Evolutionary conservation across 768 basidiomycete genomes (phyloP).

Genomic region (Psilocybe subaeruginosa): DNA sequence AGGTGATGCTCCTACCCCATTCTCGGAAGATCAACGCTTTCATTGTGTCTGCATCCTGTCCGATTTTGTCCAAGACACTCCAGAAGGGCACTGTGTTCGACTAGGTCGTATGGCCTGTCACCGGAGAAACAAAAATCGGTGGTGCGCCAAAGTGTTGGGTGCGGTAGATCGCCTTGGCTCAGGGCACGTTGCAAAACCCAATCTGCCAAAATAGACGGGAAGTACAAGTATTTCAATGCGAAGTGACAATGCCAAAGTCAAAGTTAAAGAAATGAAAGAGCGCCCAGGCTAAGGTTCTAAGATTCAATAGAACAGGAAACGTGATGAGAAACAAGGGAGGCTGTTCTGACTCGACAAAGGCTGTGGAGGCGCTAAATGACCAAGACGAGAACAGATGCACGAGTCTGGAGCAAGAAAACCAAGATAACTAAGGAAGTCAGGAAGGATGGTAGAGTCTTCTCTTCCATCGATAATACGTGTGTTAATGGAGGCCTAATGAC

Average conservation of each 20-base stretch:
- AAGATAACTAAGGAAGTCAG: neutral
- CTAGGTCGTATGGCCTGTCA: constrained; percentile 10
- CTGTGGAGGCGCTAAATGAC: neutral
- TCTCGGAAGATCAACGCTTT: constrained; percentile 9
- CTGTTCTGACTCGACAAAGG: neutral
- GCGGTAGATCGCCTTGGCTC: constrained; percentile 14
- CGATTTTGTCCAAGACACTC: neutral
- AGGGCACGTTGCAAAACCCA: constrained; percentile 25
- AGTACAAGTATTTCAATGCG: neutral
- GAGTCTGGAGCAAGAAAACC: neutral
- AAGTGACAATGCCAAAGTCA: constrained; percentile 4
- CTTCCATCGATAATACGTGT: constrained; percentile 5
- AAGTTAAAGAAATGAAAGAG: constrained; percentile 15
- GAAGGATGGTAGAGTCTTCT: neutral
- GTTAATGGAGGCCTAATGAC: neutral
- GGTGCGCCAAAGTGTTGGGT: constrained; percentile 17
- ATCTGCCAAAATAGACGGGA: constrained; percentile 17
- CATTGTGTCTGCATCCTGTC: neutral
- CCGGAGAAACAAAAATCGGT: constrained; percentile 22
- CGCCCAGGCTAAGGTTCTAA: constrained; percentile 11
- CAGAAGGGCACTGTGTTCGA: neutral
- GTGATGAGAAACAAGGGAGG: neutral
- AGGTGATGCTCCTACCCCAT: constrained; percentile 5
- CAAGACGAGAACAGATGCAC: neutral
- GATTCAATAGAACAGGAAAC: constrained; percentile 2